Evolutionary conservation across 495 filamentous ascomycete species (phyloP), one percentile per base, ranked within the genome.

Genomic region (Articulospora tetracladia): DNA sequence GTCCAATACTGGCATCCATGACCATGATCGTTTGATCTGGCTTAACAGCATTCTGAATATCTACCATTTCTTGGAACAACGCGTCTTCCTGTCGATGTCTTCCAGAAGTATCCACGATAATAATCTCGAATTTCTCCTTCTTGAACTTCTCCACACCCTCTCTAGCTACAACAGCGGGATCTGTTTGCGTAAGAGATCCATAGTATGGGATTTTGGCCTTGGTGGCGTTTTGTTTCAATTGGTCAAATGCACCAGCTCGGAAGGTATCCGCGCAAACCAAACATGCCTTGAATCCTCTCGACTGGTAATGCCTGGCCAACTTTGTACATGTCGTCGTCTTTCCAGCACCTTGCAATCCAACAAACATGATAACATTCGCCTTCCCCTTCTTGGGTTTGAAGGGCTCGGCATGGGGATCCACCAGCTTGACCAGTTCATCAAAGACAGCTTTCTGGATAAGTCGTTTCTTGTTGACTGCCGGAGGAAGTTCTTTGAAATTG

Each of bases 161-260:
- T 1, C 85, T 81, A 0, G 95, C 92, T 20, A 99, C 95, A 25
- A 91, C 84, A 3, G 92, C 93, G 1, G 94, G 94, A 70, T 99
- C 95, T 10, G 92, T 97, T 71, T 98, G 92, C 0, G 93, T 98
- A 52, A 98, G 76, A 60, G 89, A 93, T 66, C 94, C 94, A 69
- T 94, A 98, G 80, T 99, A 99, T 8, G 94, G 95, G 34, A 99
- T 98, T 79, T 96, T 97, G 12, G 95, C 94, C 73, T 97, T 98
- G 49, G 91, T 97, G 1, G 94, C 94, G 69, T 98, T 99, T 73
- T 99, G 94, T 72, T 98, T 99, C 64, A 99, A 76, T 76, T 99
- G 94, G 70, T 99, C 94, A 67, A 98, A 99, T 44, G 94, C 94
- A 74, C 94, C 94, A 27, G 94, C 94, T 69, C 94, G 90, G 78